phyloP scores from a whole-genome alignment of 192 early-diverging fungal genomes.

The Spizellomyces sp. region DNA sequence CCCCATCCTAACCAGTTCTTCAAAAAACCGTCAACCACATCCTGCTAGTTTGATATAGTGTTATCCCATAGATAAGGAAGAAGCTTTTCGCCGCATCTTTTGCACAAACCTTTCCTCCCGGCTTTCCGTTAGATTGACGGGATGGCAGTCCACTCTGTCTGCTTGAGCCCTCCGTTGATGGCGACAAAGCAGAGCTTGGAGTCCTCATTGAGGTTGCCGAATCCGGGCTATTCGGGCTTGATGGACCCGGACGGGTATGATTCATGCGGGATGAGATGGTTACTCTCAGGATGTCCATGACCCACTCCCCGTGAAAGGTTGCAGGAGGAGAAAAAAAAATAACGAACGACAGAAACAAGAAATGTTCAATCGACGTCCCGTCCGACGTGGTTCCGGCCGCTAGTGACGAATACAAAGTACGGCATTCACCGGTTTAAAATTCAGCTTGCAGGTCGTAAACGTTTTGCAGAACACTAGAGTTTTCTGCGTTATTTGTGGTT shows the following conservation, averaged over 20 bases:
- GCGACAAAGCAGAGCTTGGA: too few relatives aligned
- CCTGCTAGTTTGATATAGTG: too few relatives aligned
- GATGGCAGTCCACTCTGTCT: too few relatives aligned
- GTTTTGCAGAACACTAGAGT: neutral
- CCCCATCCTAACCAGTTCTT: too few relatives aligned
- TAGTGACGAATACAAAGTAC: neutral
- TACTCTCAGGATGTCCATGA: neutral
- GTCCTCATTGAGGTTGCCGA: too few relatives aligned
- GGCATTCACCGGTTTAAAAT: neutral
- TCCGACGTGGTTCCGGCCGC: neutral
- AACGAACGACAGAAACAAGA: neutral
- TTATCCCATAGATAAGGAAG: too few relatives aligned
- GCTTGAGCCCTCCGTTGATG: too few relatives aligned
- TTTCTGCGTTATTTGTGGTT: neutral
- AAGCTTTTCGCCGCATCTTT: too few relatives aligned
- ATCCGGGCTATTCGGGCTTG: too few relatives aligned
- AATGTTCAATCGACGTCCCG: conserved; percentile 4
- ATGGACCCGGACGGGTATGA: neutral
- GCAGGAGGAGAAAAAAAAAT: neutral
- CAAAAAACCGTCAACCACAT: too few relatives aligned
- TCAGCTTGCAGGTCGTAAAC: neutral
- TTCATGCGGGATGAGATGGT: neutral
- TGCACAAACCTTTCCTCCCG: too few relatives aligned
- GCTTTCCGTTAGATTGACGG: too few relatives aligned
- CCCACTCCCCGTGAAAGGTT: neutral